Evolutionary conservation across 108 stramenopile species (phyloP).

Genomic region (Cyclotella kingstonii): DNA sequence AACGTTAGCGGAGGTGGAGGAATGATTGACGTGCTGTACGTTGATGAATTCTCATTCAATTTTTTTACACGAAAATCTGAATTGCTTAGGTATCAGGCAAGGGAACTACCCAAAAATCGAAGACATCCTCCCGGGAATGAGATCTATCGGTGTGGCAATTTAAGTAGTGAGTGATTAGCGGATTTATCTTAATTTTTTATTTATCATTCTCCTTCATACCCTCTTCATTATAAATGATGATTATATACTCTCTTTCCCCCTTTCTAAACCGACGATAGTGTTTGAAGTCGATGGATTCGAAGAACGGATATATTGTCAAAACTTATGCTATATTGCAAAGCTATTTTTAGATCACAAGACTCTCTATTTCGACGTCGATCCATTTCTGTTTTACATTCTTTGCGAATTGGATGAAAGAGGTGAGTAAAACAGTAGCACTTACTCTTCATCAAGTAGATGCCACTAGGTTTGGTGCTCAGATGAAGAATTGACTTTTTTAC

Average conservation of each 20-base stretch:
- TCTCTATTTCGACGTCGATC: conserved; percentile 98
- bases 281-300: conserved; percentile 80
- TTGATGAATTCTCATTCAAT: conserved; percentile 94
- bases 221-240: not conserved
- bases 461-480: not conserved
- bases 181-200: not conserved
- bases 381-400: conserved; percentile 98
- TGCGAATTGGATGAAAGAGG: conserved; percentile 86
- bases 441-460: not conserved
- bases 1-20: conserved; percentile 58
- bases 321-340: conserved; percentile 97
- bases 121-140: conserved; percentile 91
- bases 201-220: not conserved
- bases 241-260: not conserved
- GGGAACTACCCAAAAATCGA: conserved; percentile 43
- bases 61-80: conserved; percentile 92
- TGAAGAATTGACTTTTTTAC: not conserved
- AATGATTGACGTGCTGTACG: conserved; percentile 90
- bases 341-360: conserved; percentile 99
- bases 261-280: conserved; percentile 11
- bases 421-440: conserved; percentile 1
- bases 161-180: conserved; percentile 50
- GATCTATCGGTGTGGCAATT: conserved; percentile 68
- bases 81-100: conserved; percentile 82
- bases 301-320: conserved; percentile 95